These are phyloP conservation scores for Neurospora intermedia DNA, from an alignment of 495 filamentous ascomycete genomes.

Conservation along the genomic window DNA sequence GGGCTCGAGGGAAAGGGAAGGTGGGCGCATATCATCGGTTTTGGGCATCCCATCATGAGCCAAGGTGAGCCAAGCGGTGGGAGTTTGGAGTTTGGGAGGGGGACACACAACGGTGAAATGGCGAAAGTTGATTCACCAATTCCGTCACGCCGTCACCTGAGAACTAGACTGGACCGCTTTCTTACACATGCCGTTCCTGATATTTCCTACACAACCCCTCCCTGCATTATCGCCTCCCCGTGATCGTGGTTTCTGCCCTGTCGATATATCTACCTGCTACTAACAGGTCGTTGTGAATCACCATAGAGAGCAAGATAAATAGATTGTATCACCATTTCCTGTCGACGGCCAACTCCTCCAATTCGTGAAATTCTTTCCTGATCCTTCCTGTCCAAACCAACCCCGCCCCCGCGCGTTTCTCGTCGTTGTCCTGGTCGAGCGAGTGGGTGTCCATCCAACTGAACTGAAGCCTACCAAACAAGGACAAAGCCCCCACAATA, in stretches of 20 bases:
- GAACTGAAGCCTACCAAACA: neutral
- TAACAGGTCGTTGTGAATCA: neutral
- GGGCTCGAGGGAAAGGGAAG: neutral
- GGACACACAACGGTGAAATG: neutral
- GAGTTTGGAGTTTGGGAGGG: neutral
- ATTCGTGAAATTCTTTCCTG: neutral
- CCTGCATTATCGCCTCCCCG: neutral
- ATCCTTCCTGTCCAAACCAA: neutral
- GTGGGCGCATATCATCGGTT: neutral
- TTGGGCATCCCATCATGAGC: neutral
- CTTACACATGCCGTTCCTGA: neutral
- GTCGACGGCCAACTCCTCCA: neutral
- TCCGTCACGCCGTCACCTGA: neutral
- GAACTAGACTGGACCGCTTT: neutral
- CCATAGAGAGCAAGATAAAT: neutral
- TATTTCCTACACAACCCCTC: neutral
- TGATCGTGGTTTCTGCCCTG: neutral
- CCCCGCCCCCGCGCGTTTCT: neutral
- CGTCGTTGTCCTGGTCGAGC: neutral
- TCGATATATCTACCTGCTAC: neutral
- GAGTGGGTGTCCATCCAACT: neutral
- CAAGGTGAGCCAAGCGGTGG: neutral
- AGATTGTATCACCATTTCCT: neutral
- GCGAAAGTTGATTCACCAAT: neutral
- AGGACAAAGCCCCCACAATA: neutral